Evolutionary conservation across 257 asterid species (phyloP).

Genomic region (Echium plantagineum): DNA sequence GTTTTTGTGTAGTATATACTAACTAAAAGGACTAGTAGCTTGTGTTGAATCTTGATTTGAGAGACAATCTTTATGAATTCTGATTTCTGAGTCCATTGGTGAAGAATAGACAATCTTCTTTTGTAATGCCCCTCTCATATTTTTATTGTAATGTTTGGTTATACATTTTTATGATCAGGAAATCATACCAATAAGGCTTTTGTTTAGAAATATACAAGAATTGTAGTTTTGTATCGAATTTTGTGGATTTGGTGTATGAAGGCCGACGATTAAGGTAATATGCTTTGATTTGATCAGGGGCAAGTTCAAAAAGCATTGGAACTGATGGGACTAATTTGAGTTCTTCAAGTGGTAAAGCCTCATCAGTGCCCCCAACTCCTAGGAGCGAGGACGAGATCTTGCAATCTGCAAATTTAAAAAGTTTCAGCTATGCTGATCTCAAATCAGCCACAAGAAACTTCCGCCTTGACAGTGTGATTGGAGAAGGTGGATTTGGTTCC

Average conservation of each 20-base stretch:
- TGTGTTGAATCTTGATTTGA: background rate
- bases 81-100: background rate
- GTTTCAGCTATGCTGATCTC: slow-evolving; percentile 53
- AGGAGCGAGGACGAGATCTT: slow-evolving; percentile 86
- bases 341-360: slow-evolving; percentile 25
- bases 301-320: slow-evolving; percentile 36
- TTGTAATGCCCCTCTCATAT: background rate
- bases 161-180: background rate
- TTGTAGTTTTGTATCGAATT: background rate
- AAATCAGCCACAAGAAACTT: slow-evolving; percentile 71
- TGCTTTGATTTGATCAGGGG: slow-evolving; percentile 25
- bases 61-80: no score
- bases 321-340: slow-evolving; percentile 28
- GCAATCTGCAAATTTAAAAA: slow-evolving; percentile 58
- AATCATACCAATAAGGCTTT: background rate
- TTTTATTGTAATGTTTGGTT: background rate
- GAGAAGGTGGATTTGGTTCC: slow-evolving; percentile 86
- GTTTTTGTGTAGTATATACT: background rate
- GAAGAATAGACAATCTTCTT: background rate
- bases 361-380: slow-evolving; percentile 37
- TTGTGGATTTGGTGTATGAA: background rate
- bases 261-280: background rate
- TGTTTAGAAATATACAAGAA: background rate
- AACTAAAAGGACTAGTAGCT: background rate
- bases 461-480: slow-evolving; percentile 72